phyloP scores from a whole-genome alignment of 1,139 yeast genomes.

The Kodamaea plutei region DNA sequence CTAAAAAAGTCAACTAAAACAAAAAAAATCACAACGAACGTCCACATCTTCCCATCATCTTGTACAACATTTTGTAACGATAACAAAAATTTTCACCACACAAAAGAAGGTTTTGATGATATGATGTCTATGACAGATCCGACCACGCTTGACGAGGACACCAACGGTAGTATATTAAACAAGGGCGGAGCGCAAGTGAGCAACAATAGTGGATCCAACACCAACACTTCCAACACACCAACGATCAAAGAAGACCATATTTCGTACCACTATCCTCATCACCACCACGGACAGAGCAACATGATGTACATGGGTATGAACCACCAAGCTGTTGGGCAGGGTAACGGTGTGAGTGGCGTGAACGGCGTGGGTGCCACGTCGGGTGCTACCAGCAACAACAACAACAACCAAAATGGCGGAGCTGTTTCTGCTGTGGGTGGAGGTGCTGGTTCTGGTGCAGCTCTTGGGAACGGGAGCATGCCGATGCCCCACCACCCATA shows the following conservation, averaged over 20 bases:
- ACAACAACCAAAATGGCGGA: too few species aligned
- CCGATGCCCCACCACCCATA: slow-evolving; percentile 10
- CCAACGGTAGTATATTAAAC: slow-evolving; percentile 5
- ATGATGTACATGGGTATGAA: slow-evolving; percentile 5
- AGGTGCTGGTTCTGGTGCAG: too few species aligned
- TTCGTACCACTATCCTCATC: slow-evolving; percentile 19
- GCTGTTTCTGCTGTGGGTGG: too few species aligned
- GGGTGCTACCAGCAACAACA: slow-evolving; percentile 1
- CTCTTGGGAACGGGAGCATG: slow-evolving; percentile 2
- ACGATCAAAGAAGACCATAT: slow-evolving; percentile 15
- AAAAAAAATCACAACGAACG: slow-evolving; percentile 2
- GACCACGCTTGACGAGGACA: slow-evolving; percentile 10
- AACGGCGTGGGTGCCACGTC: not conserved
- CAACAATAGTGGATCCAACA: slow-evolving; percentile 8
- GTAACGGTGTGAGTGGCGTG: not conserved
- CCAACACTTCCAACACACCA: slow-evolving; percentile 17
- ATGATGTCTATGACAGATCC: slow-evolving; percentile 11
- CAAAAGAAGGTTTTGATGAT: slow-evolving; percentile 6
- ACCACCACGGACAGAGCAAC: slow-evolving; percentile 4
- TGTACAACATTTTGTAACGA: slow-evolving; percentile 9
- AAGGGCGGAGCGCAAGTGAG: slow-evolving; percentile 1
- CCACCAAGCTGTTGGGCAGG: not conserved
- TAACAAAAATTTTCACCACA: slow-evolving; percentile 6
- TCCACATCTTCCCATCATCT: slow-evolving; percentile 6
- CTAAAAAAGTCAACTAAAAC: not conserved